Conservation (phyloP, 2,329 filamentous ascomycete genomes). For the Pleomassaria siparia region DNA sequence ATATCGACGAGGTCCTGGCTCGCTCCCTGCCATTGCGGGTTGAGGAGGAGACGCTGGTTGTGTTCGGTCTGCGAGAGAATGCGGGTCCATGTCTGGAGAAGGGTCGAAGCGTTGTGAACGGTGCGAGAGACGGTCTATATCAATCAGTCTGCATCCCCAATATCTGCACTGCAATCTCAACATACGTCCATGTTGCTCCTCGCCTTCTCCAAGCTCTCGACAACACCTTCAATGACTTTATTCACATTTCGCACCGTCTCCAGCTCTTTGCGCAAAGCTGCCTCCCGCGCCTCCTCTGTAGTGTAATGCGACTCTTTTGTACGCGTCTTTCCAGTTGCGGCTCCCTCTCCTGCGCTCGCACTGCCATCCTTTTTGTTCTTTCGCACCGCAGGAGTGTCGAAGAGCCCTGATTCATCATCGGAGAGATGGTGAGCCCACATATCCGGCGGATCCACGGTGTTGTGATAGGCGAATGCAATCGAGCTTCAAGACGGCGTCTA, state of each 20-base stretch:
- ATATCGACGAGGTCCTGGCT: conserved; percentile 83
- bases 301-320: conserved; percentile 58
- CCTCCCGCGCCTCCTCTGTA: conserved; percentile 69
- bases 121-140: conserved; percentile 87
- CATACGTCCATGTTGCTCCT: conserved; percentile 76
- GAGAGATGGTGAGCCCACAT: conserved; percentile 56
- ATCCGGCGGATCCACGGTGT: conserved; percentile 44
- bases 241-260: conserved; percentile 85
- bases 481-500: not conserved
- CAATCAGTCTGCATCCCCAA: too few species aligned
- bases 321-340: conserved; percentile 41
- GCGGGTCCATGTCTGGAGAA: conserved; percentile 93
- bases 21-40: conserved; percentile 87
- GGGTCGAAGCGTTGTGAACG: conserved; percentile 80
- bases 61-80: conserved; percentile 97
- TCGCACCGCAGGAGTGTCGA: conserved; percentile 55
- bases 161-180: too few species aligned
- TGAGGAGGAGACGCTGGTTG: conserved; percentile 87
- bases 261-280: conserved; percentile 74
- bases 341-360: conserved; percentile 44
- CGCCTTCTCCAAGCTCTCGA: conserved; percentile 70
- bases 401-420: conserved; percentile 59
- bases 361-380: conserved; percentile 35
- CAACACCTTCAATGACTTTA: conserved; percentile 77
- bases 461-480: not conserved